Evolutionary conservation across 1,284 basidiomycete genomes (phyloP).

Genomic region (Tilletiopsis washingtonensis): DNA sequence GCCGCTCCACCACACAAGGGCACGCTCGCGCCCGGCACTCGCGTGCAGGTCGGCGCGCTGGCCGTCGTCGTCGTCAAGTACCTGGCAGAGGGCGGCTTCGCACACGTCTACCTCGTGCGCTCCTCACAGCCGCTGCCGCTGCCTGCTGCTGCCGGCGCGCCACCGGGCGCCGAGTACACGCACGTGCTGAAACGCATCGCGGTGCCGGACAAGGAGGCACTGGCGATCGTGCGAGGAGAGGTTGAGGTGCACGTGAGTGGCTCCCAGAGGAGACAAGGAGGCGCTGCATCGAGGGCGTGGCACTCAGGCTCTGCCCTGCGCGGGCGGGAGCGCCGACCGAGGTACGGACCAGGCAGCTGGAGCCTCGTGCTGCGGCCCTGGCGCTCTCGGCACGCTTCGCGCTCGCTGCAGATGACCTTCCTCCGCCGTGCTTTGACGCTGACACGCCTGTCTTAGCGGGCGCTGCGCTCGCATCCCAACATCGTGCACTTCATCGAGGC

Average conservation of each 20-base stretch:
- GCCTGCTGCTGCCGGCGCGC: constrained; percentile 26
- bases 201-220: constrained; percentile 77
- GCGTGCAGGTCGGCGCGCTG: constrained; percentile 81
- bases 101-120: constrained; percentile 91
- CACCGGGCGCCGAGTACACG: constrained; percentile 55
- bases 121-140: constrained; percentile 66
- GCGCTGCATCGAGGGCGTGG: too few species aligned
- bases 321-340: too few species aligned
- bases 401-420: too few species aligned
- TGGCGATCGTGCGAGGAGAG: constrained; percentile 92
- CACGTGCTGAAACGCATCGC: constrained; percentile 97
- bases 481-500: constrained; percentile 88
- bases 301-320: too few species aligned
- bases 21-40: constrained; percentile 60
- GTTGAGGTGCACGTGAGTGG: constrained; percentile 90
- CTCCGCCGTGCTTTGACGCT: too few species aligned
- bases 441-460: too few species aligned
- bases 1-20: constrained; percentile 4
- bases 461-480: constrained; percentile 79
- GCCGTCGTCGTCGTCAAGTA: constrained; percentile 79
- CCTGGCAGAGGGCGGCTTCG: constrained; percentile 94
- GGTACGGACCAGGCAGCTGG: too few species aligned
- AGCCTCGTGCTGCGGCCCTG: too few species aligned
- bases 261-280: too few species aligned
- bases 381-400: too few species aligned